Percentiles rank a stretch among this genome's conserved stretches.
phyloP scores from a whole-genome alignment of 1,139 yeast genomes.

The Yamadazyma dendronema region DNA sequence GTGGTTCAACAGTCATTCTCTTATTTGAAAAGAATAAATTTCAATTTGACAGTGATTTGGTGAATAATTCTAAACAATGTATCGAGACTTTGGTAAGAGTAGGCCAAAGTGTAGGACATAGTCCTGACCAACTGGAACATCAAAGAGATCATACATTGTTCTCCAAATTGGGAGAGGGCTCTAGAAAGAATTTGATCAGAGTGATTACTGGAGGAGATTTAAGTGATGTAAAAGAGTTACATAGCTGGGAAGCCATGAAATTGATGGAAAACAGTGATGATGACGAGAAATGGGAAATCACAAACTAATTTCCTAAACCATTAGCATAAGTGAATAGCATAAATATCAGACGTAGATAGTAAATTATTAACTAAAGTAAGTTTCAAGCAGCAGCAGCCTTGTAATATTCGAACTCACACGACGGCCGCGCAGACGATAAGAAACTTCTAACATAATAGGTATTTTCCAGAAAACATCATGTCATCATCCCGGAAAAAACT shows the following conservation, averaged over 20 bases:
- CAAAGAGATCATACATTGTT: slow-evolving; percentile 48
- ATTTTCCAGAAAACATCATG: slow-evolving; percentile 7
- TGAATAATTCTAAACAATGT: slow-evolving; percentile 62
- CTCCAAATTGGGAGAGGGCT: slow-evolving; percentile 46
- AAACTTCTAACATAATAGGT: too few relatives aligned
- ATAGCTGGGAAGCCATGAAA: slow-evolving; percentile 40
- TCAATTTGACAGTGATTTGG: slow-evolving; percentile 70
- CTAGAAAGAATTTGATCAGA: slow-evolving; percentile 54
- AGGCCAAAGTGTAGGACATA: slow-evolving; percentile 90
- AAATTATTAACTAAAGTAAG: too few relatives aligned
- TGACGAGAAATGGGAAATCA: slow-evolving; percentile 16
- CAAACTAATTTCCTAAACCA: too few relatives aligned
- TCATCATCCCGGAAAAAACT: slow-evolving; percentile 42
- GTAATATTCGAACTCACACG: too few relatives aligned
- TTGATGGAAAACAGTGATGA: slow-evolving; percentile 23
- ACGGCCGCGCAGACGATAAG: too few relatives aligned
- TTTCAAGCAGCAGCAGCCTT: background rate
- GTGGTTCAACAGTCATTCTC: slow-evolving; percentile 83
- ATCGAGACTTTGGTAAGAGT: slow-evolving; percentile 84
- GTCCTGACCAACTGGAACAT: slow-evolving; percentile 48
- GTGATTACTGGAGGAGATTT: slow-evolving; percentile 59
- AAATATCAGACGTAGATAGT: too few relatives aligned
- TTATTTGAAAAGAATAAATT: slow-evolving; percentile 39
- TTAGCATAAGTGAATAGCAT: slow-evolving; percentile 15
- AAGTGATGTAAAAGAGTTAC: slow-evolving; percentile 27